Conservation (phyloP, 2,329 filamentous ascomycete species). For the Periconia sp. region DNA sequence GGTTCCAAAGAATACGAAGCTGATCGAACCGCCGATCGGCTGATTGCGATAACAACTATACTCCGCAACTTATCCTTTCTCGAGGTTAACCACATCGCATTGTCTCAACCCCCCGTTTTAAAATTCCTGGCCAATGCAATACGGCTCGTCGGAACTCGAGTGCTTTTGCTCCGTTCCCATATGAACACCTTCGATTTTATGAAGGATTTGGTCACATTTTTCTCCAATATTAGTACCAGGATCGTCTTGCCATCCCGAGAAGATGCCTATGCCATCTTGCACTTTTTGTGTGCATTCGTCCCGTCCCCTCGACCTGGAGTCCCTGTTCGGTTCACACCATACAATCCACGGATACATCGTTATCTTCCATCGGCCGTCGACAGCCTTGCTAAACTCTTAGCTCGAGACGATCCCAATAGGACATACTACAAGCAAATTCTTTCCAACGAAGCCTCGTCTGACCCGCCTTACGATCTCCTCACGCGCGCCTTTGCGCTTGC, state of each 20-base stretch:
- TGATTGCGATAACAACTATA: slow-evolving; percentile 90
- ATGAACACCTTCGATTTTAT: slow-evolving; percentile 92
- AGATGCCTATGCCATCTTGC: slow-evolving; percentile 81
- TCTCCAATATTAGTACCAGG: slow-evolving; percentile 83
- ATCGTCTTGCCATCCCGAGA: slow-evolving; percentile 83
- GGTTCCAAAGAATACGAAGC: slow-evolving; percentile 79
- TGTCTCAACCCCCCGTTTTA: slow-evolving; percentile 77
- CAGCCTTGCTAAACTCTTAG: slow-evolving; percentile 85
- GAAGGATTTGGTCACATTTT: slow-evolving; percentile 87
- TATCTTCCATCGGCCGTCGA: slow-evolving; percentile 91
- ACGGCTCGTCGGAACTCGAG: slow-evolving; percentile 83
- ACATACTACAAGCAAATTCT: slow-evolving; percentile 83
- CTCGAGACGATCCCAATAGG: slow-evolving; percentile 90
- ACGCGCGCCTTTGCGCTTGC: slow-evolving; percentile 86
- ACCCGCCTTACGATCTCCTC: slow-evolving; percentile 73
- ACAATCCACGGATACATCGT: slow-evolving; percentile 77
- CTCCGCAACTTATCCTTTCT: slow-evolving; percentile 89
- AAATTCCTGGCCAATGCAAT: slow-evolving; percentile 84
- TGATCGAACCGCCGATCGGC: slow-evolving; percentile 79
- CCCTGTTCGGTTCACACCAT: slow-evolving; percentile 73
- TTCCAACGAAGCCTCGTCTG: slow-evolving; percentile 65
- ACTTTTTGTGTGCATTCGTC: slow-evolving; percentile 89
- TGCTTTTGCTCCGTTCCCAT: slow-evolving; percentile 79
- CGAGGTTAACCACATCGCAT: slow-evolving; percentile 71
- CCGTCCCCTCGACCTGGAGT: slow-evolving; percentile 70